Conservation (phyloP, 2,329 filamentous ascomycete species). For the Botryotinia globosa region DNA sequence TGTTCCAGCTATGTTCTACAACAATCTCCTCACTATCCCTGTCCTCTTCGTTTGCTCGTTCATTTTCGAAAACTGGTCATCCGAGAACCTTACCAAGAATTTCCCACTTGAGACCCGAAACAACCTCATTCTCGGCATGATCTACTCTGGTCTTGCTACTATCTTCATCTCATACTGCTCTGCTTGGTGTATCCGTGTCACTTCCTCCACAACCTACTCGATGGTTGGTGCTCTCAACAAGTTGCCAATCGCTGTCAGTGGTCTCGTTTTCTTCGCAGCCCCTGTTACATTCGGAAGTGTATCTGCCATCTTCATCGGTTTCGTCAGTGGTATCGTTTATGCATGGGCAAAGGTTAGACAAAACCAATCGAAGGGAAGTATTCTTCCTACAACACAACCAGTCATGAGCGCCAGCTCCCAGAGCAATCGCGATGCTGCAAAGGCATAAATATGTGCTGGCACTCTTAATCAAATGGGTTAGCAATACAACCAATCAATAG, state of each 20-base stretch:
- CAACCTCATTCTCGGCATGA: constrained; percentile 79
- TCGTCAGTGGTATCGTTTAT: constrained; percentile 89
- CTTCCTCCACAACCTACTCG: constrained; percentile 95
- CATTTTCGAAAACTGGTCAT: constrained; percentile 88
- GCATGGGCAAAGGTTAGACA: constrained; percentile 83
- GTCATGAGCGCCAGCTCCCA: constrained; percentile 86
- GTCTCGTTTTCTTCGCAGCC: constrained; percentile 91
- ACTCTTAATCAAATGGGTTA: not conserved
- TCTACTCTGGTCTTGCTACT: constrained; percentile 87
- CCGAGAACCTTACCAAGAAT: constrained; percentile 77
- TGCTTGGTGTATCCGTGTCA: constrained; percentile 97
- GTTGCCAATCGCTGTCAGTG: constrained; percentile 88
- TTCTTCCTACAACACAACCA: constrained; percentile 64
- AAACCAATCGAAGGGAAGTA: constrained; percentile 61
- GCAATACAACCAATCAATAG: not conserved
- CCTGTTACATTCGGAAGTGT: constrained; percentile 90
- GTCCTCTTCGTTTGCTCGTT: constrained; percentile 81
- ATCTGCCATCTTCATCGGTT: constrained; percentile 86
- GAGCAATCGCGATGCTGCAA: constrained; percentile 83
- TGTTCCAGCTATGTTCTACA: constrained; percentile 92
- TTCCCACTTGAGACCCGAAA: constrained; percentile 83
- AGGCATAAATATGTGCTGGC: constrained; percentile 27
- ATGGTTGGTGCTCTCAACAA: constrained; percentile 99
- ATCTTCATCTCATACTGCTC: constrained; percentile 99
- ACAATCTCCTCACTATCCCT: constrained; percentile 95